phyloP scores from a whole-genome alignment of 2,329 filamentous ascomycete genomes.

The Fusarium euwallaceae region DNA sequence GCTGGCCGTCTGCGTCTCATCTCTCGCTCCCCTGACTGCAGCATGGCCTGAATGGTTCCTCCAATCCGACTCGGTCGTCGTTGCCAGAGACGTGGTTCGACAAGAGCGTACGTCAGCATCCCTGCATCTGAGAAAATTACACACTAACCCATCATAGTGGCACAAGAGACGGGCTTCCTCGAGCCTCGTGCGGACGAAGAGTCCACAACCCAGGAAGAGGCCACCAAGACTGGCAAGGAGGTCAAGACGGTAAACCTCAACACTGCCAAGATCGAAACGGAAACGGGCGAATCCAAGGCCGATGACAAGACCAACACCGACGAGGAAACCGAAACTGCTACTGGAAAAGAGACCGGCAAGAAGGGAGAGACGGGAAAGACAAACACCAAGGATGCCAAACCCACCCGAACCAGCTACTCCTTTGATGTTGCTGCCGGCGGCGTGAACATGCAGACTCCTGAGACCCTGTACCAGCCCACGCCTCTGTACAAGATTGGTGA shows the following conservation, averaged over 20 bases:
- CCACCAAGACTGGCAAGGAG: constrained; percentile 43
- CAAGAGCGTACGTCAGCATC: constrained; percentile 24
- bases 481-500: constrained; percentile 73
- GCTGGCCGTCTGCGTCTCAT: constrained; percentile 63
- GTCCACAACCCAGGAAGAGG: constrained; percentile 13
- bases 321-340: constrained; percentile 15
- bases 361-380: constrained; percentile 29
- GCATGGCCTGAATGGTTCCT: constrained; percentile 71
- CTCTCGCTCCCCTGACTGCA: constrained; percentile 64
- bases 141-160: constrained; percentile 27
- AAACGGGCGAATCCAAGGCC: constrained; percentile 12
- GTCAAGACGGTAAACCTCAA: constrained; percentile 55
- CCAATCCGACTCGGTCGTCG: constrained; percentile 65
- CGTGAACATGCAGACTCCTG: constrained; percentile 67
- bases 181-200: constrained; percentile 24
- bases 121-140: background rate
- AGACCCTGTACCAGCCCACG: constrained; percentile 57
- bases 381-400: constrained; percentile 39
- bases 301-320: background rate
- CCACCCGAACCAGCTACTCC: constrained; percentile 58
- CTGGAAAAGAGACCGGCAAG: constrained; percentile 32
- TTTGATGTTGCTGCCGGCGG: constrained; percentile 62
- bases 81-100: constrained; percentile 16
- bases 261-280: constrained; percentile 49
- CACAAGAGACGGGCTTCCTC: constrained; percentile 31